Evolutionary conservation across 192 early-diverging fungal genomes (phyloP), one percentile per base, ranked within the genome.

Genomic region (Coemansia guatemalensis): DNA sequence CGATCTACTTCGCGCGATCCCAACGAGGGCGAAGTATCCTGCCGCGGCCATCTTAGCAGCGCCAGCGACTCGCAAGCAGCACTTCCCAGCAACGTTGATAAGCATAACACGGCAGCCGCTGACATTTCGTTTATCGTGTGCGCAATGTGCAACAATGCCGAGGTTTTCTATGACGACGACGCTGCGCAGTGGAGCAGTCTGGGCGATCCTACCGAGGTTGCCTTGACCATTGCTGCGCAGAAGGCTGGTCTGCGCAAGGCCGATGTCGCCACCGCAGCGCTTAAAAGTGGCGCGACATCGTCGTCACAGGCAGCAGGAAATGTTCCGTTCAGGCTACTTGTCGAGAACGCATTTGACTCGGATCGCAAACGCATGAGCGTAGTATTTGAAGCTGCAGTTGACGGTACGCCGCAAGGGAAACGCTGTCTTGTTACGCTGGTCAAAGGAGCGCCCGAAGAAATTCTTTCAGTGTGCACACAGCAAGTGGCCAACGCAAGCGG

Each of bases 201-300:
- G 47, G 96, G 96, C 30, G 96, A 98, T 78, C 89, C 96, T 5
- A 98, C 96, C n/a, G 96, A 98, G 71, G 89, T 98, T 7, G 96
- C 95, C 5, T 68, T 98, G 76, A 83, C 91, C 3, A 87, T 92
- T 52, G 93, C 93, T 1, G 88, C 92, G 0, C 86, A 92, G 56
- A 95, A 96, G 69, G 87, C 88, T 21, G 89, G 91, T 0, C 87
- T 94, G 50, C 69, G 87, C 27, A 86, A 88, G 53, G 66, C 67
- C 1, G 69, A 63, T 32, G 33, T 81, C 30, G 51, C 67, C 17
- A 53, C 60, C 9, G 47, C 60, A 3, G 44, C 25, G 17, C 23
- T 33, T 5, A 21, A 12, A 20, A 53, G 27, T 11, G 23, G 49
- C 24, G 1, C 41, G 24, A 23, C 49, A 44, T 33, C 54, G 48